Conservation (phyloP, 441 rosid genomes). For the Jatropha podagrica region DNA sequence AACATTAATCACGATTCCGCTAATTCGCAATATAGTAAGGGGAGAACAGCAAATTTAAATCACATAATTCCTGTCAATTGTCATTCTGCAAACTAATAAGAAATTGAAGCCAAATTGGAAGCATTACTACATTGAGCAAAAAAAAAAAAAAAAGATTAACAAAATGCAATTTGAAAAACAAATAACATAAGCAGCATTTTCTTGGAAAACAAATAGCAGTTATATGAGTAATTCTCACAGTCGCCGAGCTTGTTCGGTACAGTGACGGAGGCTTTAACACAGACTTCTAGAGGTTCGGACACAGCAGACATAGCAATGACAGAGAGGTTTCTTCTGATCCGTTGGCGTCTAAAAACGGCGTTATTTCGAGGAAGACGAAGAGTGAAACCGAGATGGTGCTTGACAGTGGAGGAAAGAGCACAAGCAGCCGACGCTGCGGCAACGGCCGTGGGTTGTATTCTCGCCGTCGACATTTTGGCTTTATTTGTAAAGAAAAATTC, state of each 20-base stretch:
- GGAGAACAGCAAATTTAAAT: too few species aligned
- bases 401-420: constrained; percentile 46
- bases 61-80: too few species aligned
- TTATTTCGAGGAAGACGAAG: constrained; percentile 19
- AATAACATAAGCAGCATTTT: not conserved
- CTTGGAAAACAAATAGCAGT: not conserved
- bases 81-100: too few species aligned
- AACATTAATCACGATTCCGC: not conserved
- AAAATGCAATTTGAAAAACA: not conserved
- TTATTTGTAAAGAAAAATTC: too few species aligned
- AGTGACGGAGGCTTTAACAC: constrained; percentile 79
- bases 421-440: constrained; percentile 29
- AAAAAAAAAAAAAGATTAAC: too few species aligned
- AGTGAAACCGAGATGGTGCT: constrained; percentile 29
- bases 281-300: constrained; percentile 55
- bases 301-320: constrained; percentile 41
- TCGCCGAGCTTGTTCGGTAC: constrained; percentile 74
- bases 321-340: constrained; percentile 20
- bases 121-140: too few species aligned
- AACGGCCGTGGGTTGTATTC: constrained; percentile 42
- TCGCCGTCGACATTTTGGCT: constrained; percentile 43
- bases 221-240: constrained; percentile 44
- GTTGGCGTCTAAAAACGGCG: constrained; percentile 15
- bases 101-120: too few species aligned
- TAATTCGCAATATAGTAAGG: too few species aligned